Conservation (phyloP, 805 yeast species). For the Kodamaea laetipori region DNA sequence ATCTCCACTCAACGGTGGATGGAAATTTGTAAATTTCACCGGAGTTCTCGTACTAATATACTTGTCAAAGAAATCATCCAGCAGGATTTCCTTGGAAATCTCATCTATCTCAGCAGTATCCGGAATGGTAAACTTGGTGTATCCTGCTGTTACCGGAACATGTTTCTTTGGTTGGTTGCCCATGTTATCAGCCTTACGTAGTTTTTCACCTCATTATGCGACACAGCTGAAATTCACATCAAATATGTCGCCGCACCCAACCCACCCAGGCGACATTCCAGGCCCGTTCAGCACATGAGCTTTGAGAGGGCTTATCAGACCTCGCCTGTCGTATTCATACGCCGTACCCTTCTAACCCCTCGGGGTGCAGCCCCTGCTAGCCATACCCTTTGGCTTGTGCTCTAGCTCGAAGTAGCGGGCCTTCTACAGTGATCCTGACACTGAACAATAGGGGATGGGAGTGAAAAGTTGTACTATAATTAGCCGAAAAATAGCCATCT, state of each 20-base stretch:
- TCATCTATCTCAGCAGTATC: not conserved
- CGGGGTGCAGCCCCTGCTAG: too few relatives aligned
- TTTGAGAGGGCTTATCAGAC: too few relatives aligned
- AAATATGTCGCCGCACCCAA: conserved; percentile 5
- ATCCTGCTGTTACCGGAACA: conserved; percentile 1
- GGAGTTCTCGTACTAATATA: conserved; percentile 52
- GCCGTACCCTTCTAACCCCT: not conserved
- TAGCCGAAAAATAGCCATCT: too few relatives aligned
- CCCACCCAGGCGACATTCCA: not conserved
- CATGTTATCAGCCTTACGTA: not conserved
- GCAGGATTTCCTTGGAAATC: not conserved
- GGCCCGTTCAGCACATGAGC: not conserved
- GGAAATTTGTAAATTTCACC: conserved; percentile 38
- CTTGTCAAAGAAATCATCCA: conserved; percentile 34
- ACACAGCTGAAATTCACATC: not conserved
- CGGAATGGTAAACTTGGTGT: conserved; percentile 1
- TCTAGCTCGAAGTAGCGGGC: too few relatives aligned
- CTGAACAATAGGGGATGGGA: too few relatives aligned
- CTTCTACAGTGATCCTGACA: too few relatives aligned
- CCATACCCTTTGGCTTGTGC: too few relatives aligned
- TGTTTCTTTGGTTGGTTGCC: conserved; percentile 1
- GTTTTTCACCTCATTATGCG: not conserved
- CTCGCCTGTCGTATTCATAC: not conserved
- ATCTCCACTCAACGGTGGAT: not conserved
- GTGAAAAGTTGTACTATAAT: too few relatives aligned